phyloP scores from a whole-genome alignment of 2,329 filamentous ascomycete genomes.

The Paramyrothecium roridum region DNA sequence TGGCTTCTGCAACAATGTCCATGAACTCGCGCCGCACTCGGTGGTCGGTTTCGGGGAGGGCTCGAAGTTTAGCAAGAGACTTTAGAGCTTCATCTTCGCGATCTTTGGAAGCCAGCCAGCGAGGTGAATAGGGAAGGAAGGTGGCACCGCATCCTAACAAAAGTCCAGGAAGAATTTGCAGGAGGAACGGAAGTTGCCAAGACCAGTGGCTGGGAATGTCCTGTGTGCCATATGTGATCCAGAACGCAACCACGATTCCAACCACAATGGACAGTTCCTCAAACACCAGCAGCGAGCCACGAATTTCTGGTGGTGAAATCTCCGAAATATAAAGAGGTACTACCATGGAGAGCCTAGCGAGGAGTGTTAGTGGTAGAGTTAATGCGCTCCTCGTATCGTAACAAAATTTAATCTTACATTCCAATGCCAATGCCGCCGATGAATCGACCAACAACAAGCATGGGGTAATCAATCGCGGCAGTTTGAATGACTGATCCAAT shows the following conservation, averaged over 20 bases:
- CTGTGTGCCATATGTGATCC: slow-evolving; percentile 58
- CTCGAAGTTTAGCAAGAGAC: slow-evolving; percentile 63
- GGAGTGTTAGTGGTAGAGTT: too few species aligned
- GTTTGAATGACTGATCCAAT: slow-evolving; percentile 68
- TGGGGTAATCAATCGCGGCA: slow-evolving; percentile 55
- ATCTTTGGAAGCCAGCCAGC: slow-evolving; percentile 70
- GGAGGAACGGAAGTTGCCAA: slow-evolving; percentile 70
- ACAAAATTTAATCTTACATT: too few species aligned
- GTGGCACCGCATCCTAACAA: slow-evolving; percentile 68
- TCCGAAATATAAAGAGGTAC: slow-evolving; percentile 53
- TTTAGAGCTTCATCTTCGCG: slow-evolving; percentile 65
- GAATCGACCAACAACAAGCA: slow-evolving; percentile 68
- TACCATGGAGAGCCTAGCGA: slow-evolving; percentile 64
- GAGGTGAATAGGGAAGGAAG: slow-evolving; percentile 76
- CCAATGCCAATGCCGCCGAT: too few species aligned
- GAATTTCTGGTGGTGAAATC: slow-evolving; percentile 39
- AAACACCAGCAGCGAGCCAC: slow-evolving; percentile 40
- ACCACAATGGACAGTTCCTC: slow-evolving; percentile 56
- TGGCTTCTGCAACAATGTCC: slow-evolving; percentile 76
- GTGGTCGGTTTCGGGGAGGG: slow-evolving; percentile 59
- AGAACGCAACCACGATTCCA: slow-evolving; percentile 64
- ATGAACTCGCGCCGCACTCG: slow-evolving; percentile 73
- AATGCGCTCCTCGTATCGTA: slow-evolving; percentile 61
- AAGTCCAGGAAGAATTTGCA: slow-evolving; percentile 67
- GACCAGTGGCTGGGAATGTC: slow-evolving; percentile 20